Conservation (phyloP, 805 yeast genomes). For the Kregervanrija delftensis region DNA sequence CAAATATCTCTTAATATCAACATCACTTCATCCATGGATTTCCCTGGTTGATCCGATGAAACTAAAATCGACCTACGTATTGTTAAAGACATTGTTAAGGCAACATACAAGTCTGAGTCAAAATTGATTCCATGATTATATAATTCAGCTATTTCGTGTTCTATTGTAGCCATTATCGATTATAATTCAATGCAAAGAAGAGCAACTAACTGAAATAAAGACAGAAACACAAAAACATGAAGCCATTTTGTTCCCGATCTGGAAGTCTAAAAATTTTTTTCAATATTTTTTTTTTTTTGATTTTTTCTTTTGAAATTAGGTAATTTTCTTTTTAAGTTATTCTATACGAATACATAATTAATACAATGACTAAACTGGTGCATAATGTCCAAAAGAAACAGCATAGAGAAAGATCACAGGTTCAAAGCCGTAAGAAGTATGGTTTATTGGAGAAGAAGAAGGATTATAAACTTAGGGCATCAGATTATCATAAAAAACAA, state of each 20-base stretch:
- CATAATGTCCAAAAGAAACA: slow-evolving; percentile 95
- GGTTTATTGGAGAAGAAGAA: slow-evolving; percentile 93
- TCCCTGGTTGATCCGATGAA: too few relatives aligned
- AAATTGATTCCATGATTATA: neutral
- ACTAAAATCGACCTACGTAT: too few relatives aligned
- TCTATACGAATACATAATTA: too few relatives aligned
- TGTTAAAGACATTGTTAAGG: neutral
- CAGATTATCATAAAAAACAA: slow-evolving; percentile 51
- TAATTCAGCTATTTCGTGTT: neutral
- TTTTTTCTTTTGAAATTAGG: neutral
- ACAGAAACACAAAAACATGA: too few relatives aligned
- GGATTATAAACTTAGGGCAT: slow-evolving; percentile 58
- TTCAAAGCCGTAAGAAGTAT: slow-evolving; percentile 58
- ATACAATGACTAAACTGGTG: slow-evolving; percentile 63
- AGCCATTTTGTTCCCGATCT: too few relatives aligned
- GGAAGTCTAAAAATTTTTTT: neutral
- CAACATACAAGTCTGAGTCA: slow-evolving; percentile 1
- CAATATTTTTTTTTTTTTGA: neutral
- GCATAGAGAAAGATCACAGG: slow-evolving; percentile 91
- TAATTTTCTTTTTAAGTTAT: too few relatives aligned
- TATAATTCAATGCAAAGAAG: too few relatives aligned
- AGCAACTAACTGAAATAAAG: too few relatives aligned
- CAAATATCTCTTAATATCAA: too few relatives aligned
- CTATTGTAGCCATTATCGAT: too few relatives aligned
- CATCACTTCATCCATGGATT: too few relatives aligned